Conservation (phyloP, 2,329 filamentous ascomycete species). For the Chalaropsis ovoidea region DNA sequence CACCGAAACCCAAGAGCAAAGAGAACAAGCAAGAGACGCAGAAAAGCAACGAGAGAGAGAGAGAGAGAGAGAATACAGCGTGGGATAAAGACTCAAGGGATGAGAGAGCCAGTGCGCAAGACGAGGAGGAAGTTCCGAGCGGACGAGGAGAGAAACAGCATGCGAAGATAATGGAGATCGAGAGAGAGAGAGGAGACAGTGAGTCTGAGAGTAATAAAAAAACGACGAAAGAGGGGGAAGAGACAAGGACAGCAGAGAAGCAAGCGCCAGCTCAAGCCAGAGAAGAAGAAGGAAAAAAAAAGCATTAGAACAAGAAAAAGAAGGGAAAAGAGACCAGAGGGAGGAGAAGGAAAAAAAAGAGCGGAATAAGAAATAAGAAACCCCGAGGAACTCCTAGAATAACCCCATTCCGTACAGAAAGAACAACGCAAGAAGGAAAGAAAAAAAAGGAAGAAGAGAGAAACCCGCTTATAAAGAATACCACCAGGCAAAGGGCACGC, state of each 20-base stretch:
- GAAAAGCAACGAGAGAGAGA: neutral
- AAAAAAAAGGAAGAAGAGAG: neutral
- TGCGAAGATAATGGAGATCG: neutral
- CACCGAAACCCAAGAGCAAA: constrained; percentile 9
- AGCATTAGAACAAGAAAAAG: constrained; percentile 11
- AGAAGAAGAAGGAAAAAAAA: constrained; percentile 13
- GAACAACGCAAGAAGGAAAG: neutral
- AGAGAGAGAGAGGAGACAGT: neutral
- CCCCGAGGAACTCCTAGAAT: constrained; percentile 7
- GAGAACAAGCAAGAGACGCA: neutral
- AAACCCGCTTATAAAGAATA: constrained; percentile 14
- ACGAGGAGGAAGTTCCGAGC: neutral
- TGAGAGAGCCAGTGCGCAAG: neutral
- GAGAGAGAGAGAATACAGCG: neutral
- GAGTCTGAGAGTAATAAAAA: constrained; percentile 13
- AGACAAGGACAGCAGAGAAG: neutral
- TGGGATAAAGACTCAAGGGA: neutral
- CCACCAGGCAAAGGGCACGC: constrained; percentile 1
- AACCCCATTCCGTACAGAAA: neutral
- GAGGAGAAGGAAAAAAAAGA: neutral
- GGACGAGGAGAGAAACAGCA: neutral
- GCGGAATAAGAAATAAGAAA: constrained; percentile 3
- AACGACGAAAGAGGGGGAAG: neutral
- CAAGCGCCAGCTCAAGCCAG: neutral
- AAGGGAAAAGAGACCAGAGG: neutral